A percentile compares a stretch with the other conserved stretches of the same genome.
These are phyloP conservation scores for Neobulgaria alba DNA, from an alignment of 2,329 filamentous ascomycete species.

Conservation along the genomic window DNA sequence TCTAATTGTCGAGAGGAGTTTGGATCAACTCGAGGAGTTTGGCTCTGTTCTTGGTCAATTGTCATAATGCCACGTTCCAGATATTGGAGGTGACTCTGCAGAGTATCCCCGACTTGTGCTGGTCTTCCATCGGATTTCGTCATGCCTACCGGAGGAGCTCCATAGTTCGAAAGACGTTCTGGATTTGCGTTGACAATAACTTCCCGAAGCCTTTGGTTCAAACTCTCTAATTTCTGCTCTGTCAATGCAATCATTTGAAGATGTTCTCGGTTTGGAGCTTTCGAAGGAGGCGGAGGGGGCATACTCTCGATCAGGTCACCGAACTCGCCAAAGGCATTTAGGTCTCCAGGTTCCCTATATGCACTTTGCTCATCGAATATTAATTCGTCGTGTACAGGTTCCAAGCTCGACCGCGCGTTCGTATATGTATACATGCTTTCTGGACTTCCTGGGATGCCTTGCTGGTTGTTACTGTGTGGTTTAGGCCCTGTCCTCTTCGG, in stretches of 20 bases:
- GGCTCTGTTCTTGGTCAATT: constrained; percentile 47
- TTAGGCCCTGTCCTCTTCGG: constrained; percentile 40
- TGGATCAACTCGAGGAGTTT: constrained; percentile 3
- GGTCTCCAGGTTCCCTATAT: constrained; percentile 50
- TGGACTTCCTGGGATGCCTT: constrained; percentile 61
- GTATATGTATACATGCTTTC: constrained; percentile 68
- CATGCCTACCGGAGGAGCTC: constrained; percentile 24
- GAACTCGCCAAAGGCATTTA: constrained; percentile 40
- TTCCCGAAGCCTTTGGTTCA: constrained; percentile 59
- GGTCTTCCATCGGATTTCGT: constrained; percentile 35
- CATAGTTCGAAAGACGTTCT: constrained; percentile 16
- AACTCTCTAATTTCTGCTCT: constrained; percentile 55
- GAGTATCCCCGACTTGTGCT: constrained; percentile 37
- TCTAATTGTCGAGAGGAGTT: neutral
- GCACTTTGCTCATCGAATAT: constrained; percentile 72
- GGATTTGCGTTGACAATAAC: constrained; percentile 59
- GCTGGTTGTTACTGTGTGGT: constrained; percentile 31
- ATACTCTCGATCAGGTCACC: constrained; percentile 18
- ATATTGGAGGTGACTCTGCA: constrained; percentile 58
- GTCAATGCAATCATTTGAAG: constrained; percentile 49
- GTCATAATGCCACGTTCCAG: constrained; percentile 56
- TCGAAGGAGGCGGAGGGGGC: constrained; percentile 7
- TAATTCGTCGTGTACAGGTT: constrained; percentile 44
- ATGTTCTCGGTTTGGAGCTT: constrained; percentile 21
- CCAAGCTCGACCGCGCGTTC: constrained; percentile 50